Evolutionary conservation across 163 green algal species (phyloP), one percentile per base, ranked within the genome.

Genomic region (Chloromonas sp.): DNA sequence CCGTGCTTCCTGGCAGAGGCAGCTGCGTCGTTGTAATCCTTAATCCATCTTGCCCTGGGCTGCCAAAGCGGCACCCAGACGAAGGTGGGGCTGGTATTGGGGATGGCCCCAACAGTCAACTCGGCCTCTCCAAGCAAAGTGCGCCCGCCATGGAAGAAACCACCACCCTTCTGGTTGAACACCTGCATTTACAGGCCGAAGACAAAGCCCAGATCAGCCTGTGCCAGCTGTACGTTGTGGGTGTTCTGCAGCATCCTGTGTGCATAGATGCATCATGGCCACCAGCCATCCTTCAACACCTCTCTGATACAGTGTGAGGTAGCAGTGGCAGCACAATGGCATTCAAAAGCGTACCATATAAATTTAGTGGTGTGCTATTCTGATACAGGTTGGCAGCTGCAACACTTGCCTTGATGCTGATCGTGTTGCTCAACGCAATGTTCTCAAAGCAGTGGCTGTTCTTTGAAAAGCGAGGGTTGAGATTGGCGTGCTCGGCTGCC

Each of bases 81-180:
- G 79, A 91, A 92, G 11, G 90, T 15, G 5, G 91, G 91, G 84
- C 89, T 86, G 58, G 86, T 89, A 77, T 79, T 82, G 2, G 88
- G 88, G 1, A 92, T 84, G 58, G 83, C 78, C 2, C 83, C 86
- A 59, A 90, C 86, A 0, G 81, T 86, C 70, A 93, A 71, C 62
- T 83, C 79, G 0, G 83, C 85, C 61, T 86, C 79, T 2, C 89
- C 91, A 78, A 93, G 78, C 78, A 88, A 79, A 57, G 70, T 61
- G 15, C 11, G 15, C 15, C 79, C 3, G 81, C 77, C 2, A 2
- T 14, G 80, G 36, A 83, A 3, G 2, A 71, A 8, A 2, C 60
- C 78, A 57, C 88, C n/a, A 70, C 85, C 77, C 77, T 81, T 81
- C 77, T 81, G 71, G 82, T 90, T 84, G 59, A 77, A 57, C 36